A percentile compares a stretch with the other conserved stretches of the same genome.
phyloP scores from a whole-genome alignment of 805 yeast species.

The Kurtzmaniella cleridarum region DNA sequence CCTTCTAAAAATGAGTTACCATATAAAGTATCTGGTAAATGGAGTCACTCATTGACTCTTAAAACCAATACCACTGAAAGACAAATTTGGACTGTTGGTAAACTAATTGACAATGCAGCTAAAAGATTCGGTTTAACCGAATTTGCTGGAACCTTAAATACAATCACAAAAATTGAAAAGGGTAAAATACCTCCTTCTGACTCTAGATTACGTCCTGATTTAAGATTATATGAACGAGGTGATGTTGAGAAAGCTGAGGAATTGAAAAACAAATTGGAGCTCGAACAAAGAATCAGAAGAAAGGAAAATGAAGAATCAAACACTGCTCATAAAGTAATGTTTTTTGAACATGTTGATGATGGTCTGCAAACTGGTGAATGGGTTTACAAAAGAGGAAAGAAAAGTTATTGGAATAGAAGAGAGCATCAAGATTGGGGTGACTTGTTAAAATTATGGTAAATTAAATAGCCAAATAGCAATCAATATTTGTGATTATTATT shows the following conservation, averaged over 20 bases:
- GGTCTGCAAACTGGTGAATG: slow-evolving; percentile 44
- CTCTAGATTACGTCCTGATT: slow-evolving; percentile 86
- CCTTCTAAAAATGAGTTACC: slow-evolving; percentile 28
- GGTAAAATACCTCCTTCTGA: slow-evolving; percentile 75
- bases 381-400: slow-evolving; percentile 51
- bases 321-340: slow-evolving; percentile 49
- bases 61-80: slow-evolving; percentile 36
- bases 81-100: slow-evolving; percentile 67
- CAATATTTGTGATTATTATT: no score
- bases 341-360: slow-evolving; percentile 45
- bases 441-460: slow-evolving; percentile 51
- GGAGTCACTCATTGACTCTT: slow-evolving; percentile 68
- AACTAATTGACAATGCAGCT: slow-evolving; percentile 50
- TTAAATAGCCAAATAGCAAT: not conserved
- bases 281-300: slow-evolving; percentile 74
- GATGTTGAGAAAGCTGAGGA: slow-evolving; percentile 66
- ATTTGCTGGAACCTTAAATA: slow-evolving; percentile 77
- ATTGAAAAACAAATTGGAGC: slow-evolving; percentile 66
- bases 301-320: slow-evolving; percentile 45
- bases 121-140: slow-evolving; percentile 81
- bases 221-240: slow-evolving; percentile 65
- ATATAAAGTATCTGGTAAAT: slow-evolving; percentile 61
- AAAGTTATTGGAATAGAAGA: slow-evolving; percentile 79
- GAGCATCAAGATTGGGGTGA: slow-evolving; percentile 56
- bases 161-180: slow-evolving; percentile 66